Conservation (phyloP, 176 grass and related monocot genomes). For the Oryza meyeriana region DNA sequence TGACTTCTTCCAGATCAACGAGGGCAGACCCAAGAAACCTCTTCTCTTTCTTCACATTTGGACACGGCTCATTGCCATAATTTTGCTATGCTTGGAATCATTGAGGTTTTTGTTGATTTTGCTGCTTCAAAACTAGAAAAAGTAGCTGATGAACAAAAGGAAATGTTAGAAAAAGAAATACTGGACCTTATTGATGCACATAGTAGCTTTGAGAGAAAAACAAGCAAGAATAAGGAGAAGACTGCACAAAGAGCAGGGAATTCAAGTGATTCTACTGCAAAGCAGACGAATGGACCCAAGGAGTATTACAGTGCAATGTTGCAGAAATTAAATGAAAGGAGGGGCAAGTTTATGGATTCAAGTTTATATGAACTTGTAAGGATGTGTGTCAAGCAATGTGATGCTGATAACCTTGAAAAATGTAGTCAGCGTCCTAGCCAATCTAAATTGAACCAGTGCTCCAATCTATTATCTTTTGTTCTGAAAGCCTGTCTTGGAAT, state of each 20-base stretch:
- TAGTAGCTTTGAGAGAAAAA: constrained; percentile 56
- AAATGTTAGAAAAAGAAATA: constrained; percentile 73
- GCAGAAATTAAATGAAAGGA: constrained; percentile 53
- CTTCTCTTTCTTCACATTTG: constrained; percentile 31
- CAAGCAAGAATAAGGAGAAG: constrained; percentile 43
- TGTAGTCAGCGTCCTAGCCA: constrained; percentile 48
- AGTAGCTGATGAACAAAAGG: constrained; percentile 46
- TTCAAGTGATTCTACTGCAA: constrained; percentile 43
- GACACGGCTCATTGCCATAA: constrained; percentile 44
- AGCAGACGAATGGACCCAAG: constrained; percentile 37
- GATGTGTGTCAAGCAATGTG: constrained; percentile 44
- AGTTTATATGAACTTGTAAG: constrained; percentile 61
- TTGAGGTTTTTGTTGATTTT: constrained; percentile 68
- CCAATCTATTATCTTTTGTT: constrained; percentile 55
- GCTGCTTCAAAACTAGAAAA: constrained; percentile 57
- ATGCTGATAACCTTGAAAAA: constrained; percentile 34
- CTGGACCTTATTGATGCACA: constrained; percentile 60
- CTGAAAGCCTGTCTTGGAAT: constrained; percentile 69
- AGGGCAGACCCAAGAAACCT: constrained; percentile 56
- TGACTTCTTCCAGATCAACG: constrained; percentile 47
- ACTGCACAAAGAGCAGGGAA: constrained; percentile 39
- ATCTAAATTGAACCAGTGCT: constrained; percentile 39
- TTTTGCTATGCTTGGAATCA: constrained; percentile 49
- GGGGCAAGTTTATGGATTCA: constrained; percentile 50
- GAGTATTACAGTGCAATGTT: constrained; percentile 43